Conservation (phyloP, 1,284 basidiomycete genomes). For the Peniophora sp. region DNA sequence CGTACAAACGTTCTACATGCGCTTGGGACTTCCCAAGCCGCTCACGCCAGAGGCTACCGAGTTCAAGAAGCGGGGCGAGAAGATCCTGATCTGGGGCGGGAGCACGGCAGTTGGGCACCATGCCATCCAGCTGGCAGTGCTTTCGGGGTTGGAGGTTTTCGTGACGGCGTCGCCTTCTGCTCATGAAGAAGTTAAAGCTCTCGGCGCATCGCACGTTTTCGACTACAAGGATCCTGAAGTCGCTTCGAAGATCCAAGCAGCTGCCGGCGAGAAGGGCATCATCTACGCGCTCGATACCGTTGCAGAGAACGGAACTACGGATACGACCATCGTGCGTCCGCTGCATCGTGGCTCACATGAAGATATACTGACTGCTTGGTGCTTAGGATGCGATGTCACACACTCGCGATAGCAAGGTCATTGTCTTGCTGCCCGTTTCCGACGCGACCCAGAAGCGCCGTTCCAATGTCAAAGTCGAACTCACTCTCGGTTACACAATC, state of each 20-base stretch:
- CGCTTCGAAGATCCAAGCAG: slow-evolving; percentile 12
- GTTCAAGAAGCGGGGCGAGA: background rate
- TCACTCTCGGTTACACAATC: slow-evolving; percentile 12
- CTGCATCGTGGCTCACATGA: background rate
- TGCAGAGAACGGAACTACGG: slow-evolving; percentile 2
- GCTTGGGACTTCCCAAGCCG: slow-evolving; percentile 9
- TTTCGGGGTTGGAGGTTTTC: slow-evolving; percentile 25
- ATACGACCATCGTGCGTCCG: background rate
- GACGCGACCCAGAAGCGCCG: background rate
- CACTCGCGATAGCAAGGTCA: background rate
- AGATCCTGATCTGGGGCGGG: slow-evolving; percentile 29
- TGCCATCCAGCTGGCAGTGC: slow-evolving; percentile 30
- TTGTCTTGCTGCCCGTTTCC: slow-evolving; percentile 3
- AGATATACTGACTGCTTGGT: background rate
- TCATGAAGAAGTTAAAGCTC: slow-evolving; percentile 26
- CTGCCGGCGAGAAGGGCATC: slow-evolving; percentile 4
- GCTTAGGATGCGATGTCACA: background rate
- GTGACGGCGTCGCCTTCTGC: slow-evolving; percentile 28
- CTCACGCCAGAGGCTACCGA: slow-evolving; percentile 2
- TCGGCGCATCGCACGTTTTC: slow-evolving; percentile 32
- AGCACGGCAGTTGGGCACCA: slow-evolving; percentile 31
- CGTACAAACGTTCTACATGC: slow-evolving; percentile 9
- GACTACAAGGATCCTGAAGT: slow-evolving; percentile 21
- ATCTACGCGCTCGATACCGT: slow-evolving; percentile 2
- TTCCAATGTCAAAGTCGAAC: slow-evolving; percentile 6